Evolutionary conservation across 2,329 filamentous ascomycete genomes (phyloP), one percentile per base, ranked within the genome.

Genomic region (Curvularia hawaiiensis): DNA sequence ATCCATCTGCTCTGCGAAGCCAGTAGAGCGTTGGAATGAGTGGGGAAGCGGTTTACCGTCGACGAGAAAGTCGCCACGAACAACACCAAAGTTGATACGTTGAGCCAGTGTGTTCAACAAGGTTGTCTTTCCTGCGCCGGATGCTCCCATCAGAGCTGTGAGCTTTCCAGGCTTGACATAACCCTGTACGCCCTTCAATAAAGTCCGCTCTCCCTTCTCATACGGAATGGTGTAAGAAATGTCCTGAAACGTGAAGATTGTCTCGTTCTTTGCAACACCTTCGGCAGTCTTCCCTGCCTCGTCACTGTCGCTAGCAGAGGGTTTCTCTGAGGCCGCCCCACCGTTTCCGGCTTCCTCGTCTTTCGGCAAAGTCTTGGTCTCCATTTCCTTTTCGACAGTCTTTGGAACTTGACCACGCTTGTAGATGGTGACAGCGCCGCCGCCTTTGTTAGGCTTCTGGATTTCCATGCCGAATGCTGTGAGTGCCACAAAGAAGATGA

Each of bases 121-220:
- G 1, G 72, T 75, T 2, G 71, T 75, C 46, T 75, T 76, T 4
- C 73, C 73, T 8, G 72, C 71, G 14, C 54, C 89, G 88, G 41
- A 92, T 86, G 79, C 79, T 88, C 92, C 57, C 71, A 75, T 96
- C 1, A 97, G 81, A 35, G 91, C 92, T 7, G 92, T 97, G 52
- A 96, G 77, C 12, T 91, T 96, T 48, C 93, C 93, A 4, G 93
- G 93, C 75, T 95, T 94, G 50, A 97, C 92, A 88, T 91, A 97
- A 20, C 93, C 93, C 63, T 86, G 82, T 4, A 90, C 83, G 56
- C 88, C 80, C 58, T 86, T 80, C 11, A 90, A 74, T 4, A 89
- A 72, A 4, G 71, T 73, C 14, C 79, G 70, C 45, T 80, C 77
- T 3, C 77, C 77, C 38, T 75, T 74, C 22, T 79, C 71, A 28